Conservation (phyloP, 163 green algal genomes). For the Chloromonas sp. region DNA sequence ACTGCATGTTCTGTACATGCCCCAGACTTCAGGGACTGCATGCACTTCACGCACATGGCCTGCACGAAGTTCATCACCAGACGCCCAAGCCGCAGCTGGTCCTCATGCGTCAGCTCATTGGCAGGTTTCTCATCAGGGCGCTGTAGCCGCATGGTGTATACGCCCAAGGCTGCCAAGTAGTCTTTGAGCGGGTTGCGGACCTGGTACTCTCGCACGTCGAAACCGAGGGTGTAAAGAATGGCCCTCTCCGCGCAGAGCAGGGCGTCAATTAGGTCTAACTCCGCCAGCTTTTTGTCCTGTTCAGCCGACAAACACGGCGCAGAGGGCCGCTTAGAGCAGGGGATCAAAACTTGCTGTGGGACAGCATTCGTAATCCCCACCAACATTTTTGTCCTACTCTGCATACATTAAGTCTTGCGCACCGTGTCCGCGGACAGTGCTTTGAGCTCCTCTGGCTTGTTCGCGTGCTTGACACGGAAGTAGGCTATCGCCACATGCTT, state of each 20-base stretch:
- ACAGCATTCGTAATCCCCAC: neutral
- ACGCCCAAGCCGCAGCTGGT: neutral
- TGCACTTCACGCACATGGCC: neutral
- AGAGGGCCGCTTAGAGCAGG: neutral
- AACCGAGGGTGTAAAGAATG: constrained; percentile 8
- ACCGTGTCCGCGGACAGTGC: neutral
- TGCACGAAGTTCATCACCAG: too few species aligned
- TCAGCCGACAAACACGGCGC: neutral
- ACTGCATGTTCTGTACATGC: neutral
- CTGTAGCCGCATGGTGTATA: neutral
- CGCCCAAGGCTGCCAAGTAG: neutral
- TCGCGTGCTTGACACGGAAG: constrained; percentile 2
- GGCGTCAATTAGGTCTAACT: neutral
- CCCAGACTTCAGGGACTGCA: neutral
- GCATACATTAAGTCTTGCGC: neutral
- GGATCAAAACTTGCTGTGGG: neutral
- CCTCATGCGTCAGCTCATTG: neutral
- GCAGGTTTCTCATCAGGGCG: neutral
- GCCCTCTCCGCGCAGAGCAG: constrained; percentile 9
- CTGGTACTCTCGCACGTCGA: neutral
- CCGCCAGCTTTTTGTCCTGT: constrained; percentile 7
- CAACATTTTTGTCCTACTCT: too few species aligned
- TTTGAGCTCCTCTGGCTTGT: constrained; percentile 8
- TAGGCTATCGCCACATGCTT: constrained; percentile 6
- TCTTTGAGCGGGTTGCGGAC: neutral